Percentiles rank a stretch among this genome's conserved stretches.
Evolutionary conservation across 1,284 basidiomycete species (phyloP).

Genomic region (Ceratobasidium sp.): DNA sequence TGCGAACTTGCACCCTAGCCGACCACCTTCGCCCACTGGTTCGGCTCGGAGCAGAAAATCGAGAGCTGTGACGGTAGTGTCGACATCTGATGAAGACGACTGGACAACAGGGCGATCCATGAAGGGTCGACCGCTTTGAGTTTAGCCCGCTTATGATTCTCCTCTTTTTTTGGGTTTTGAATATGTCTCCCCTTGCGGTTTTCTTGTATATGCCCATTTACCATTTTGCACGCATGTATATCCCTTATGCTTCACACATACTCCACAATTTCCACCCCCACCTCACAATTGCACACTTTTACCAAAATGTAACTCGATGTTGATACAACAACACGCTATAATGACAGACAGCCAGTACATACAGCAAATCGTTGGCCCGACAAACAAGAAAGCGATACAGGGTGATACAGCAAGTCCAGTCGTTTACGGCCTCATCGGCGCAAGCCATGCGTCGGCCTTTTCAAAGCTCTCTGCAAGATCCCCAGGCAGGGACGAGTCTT

Average conservation of each 20-base stretch:
- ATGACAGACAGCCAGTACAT: constrained; percentile 26
- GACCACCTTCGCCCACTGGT: constrained; percentile 20
- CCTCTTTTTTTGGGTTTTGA: constrained; percentile 1
- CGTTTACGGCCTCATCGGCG: constrained; percentile 82
- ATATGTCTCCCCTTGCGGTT: neutral
- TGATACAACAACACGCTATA: constrained; percentile 36
- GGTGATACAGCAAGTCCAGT: neutral
- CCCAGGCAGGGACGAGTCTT: constrained; percentile 77
- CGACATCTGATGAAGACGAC: constrained; percentile 33
- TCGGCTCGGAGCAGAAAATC: constrained; percentile 32
- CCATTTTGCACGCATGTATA: constrained; percentile 7
- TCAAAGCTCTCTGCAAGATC: constrained; percentile 94
- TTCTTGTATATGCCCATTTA: constrained; percentile 20
- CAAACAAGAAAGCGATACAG: constrained; percentile 6
- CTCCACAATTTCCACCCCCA: neutral
- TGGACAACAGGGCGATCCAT: constrained; percentile 35
- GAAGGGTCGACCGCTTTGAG: constrained; percentile 5
- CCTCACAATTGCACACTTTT: neutral
- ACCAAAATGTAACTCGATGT: constrained; percentile 26
- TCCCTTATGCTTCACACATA: constrained; percentile 2
- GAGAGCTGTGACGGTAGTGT: constrained; percentile 34
- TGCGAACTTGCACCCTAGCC: neutral
- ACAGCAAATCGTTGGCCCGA: constrained; percentile 23
- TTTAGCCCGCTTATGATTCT: neutral
- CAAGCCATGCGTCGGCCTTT: constrained; percentile 90